These are phyloP conservation scores for Ramalina peruviana DNA, from an alignment of 495 filamentous ascomycete species.

Conservation along the genomic window DNA sequence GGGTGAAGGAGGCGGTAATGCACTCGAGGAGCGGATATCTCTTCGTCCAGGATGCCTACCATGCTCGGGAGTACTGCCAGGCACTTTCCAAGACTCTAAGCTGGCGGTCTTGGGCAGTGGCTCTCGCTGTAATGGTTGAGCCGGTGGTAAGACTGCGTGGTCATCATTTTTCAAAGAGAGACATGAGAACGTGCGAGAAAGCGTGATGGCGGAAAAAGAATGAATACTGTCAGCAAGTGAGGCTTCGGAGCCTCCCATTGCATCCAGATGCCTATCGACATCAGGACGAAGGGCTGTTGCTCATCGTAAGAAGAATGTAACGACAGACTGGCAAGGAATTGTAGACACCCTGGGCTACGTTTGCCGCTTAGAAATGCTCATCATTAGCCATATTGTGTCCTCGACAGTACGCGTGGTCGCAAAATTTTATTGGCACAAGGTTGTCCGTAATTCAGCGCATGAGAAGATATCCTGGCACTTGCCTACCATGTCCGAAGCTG, in stretches of 20 bases:
- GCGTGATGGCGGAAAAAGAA: neutral
- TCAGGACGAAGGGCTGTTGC: too few relatives aligned
- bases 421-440: too few relatives aligned
- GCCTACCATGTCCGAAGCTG: too few relatives aligned
- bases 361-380: too few relatives aligned
- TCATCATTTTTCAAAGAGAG: neutral
- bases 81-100: neutral
- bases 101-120: neutral
- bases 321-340: too few relatives aligned
- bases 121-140: neutral
- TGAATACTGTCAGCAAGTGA: neutral
- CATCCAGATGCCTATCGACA: neutral
- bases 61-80: neutral
- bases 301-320: too few relatives aligned
- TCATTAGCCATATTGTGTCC: too few relatives aligned
- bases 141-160: neutral
- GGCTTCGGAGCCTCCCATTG: conserved; percentile 1
- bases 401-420: too few relatives aligned
- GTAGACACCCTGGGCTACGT: too few relatives aligned
- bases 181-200: conserved; percentile 1
- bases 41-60: neutral
- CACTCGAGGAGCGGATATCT: neutral
- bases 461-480: too few relatives aligned
- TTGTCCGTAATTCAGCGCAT: too few relatives aligned
- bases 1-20: neutral